Evolutionary conservation across 2,329 filamentous ascomycete species (phyloP).

Genomic region (Exophiala sp.): DNA sequence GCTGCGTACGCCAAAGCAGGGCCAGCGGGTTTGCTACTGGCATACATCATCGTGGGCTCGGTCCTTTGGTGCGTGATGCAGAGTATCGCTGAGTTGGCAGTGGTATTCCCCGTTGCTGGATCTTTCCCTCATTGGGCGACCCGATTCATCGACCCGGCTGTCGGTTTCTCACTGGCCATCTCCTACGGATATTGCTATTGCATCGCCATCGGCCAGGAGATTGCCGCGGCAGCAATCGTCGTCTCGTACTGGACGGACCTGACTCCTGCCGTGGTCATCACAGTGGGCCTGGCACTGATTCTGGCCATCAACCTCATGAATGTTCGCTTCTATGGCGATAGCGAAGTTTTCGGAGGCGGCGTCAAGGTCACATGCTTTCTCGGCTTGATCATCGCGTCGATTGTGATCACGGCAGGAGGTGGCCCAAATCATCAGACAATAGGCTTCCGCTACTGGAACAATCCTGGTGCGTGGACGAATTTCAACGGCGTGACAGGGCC

Average conservation of each 20-base stretch:
- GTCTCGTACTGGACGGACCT: conserved; percentile 5
- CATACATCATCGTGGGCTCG: not conserved
- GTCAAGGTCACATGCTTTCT: conserved; percentile 77
- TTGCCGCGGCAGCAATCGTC: not conserved
- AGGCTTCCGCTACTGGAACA: conserved; percentile 69
- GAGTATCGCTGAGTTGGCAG: not conserved
- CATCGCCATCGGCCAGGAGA: not conserved
- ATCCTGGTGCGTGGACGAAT: conserved; percentile 70
- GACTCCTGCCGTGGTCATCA: conserved; percentile 50
- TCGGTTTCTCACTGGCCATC: not conserved
- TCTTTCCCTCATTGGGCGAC: not conserved
- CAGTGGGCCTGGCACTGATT: conserved; percentile 69
- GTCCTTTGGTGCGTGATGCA: not conserved
- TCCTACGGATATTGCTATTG: not conserved
- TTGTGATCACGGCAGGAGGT: conserved; percentile 68
- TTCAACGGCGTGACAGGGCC: conserved; percentile 33
- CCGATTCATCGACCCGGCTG: not conserved
- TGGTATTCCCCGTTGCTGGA: not conserved
- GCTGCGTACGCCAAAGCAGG: not conserved
- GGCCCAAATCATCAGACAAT: conserved; percentile 70
- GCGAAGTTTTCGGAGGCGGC: conserved; percentile 74
- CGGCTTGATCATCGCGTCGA: conserved; percentile 62
- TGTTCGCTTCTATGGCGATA: conserved; percentile 77
- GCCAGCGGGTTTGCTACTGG: not conserved
- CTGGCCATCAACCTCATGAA: conserved; percentile 75